These are phyloP conservation scores for Cytospora paraplurivora DNA, from an alignment of 2,329 filamentous ascomycete genomes.

Conservation along the genomic window DNA sequence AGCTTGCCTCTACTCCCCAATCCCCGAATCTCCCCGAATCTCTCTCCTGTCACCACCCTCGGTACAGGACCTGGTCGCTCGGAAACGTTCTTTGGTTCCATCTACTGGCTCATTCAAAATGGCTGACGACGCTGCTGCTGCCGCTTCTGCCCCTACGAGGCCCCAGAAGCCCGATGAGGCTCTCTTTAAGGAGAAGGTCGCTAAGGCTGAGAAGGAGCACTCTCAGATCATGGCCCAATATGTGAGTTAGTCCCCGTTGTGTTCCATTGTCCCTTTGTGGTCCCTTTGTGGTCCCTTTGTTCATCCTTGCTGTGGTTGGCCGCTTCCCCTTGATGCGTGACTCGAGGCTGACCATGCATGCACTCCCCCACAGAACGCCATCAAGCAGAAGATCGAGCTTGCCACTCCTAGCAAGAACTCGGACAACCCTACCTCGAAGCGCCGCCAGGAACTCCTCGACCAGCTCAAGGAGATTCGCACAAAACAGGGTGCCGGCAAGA, in stretches of 20 bases:
- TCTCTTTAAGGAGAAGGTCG: slow-evolving; percentile 76
- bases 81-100: slow-evolving; percentile 19
- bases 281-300: too few species aligned
- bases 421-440: slow-evolving; percentile 79
- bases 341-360: slow-evolving; percentile 3
- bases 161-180: slow-evolving; percentile 88
- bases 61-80: slow-evolving; percentile 20
- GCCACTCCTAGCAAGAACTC: slow-evolving; percentile 72
- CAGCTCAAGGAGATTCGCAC: slow-evolving; percentile 82
- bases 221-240: slow-evolving; percentile 68
- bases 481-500: slow-evolving; percentile 87
- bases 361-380: slow-evolving; percentile 65
- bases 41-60: slow-evolving; percentile 12
- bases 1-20: background rate
- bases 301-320: slow-evolving; percentile 11
- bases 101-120: slow-evolving; percentile 40
- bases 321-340: background rate
- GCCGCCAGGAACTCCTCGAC: slow-evolving; percentile 79
- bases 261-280: background rate
- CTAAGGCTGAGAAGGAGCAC: slow-evolving; percentile 85
- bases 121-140: slow-evolving; percentile 49
- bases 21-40: background rate
- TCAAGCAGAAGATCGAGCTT: slow-evolving; percentile 86
- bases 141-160: slow-evolving; percentile 55
- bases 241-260: slow-evolving; percentile 34